Conservation (phyloP, 768 basidiomycete genomes). For the Coprinopsis sp. region DNA sequence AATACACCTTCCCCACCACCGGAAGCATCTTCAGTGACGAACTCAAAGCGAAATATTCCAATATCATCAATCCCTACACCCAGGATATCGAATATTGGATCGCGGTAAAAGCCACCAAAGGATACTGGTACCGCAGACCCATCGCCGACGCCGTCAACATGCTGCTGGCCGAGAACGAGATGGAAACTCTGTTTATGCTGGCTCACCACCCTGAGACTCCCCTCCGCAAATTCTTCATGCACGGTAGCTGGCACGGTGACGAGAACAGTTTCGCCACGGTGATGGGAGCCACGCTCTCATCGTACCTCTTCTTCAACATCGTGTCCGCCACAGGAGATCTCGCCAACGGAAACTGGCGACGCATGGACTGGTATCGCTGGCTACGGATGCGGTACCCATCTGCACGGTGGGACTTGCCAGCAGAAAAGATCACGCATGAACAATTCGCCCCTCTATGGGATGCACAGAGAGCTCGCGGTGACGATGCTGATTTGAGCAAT, state of each 20-base stretch:
- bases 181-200: slow-evolving; percentile 29
- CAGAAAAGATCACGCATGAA: slow-evolving; percentile 28
- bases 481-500: neutral
- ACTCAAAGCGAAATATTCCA: slow-evolving; percentile 23
- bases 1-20: slow-evolving; percentile 6
- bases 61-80: slow-evolving; percentile 24
- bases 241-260: slow-evolving; percentile 29
- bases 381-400: slow-evolving; percentile 13
- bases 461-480: neutral
- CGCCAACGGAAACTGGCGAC: slow-evolving; percentile 23
- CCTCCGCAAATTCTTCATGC: slow-evolving; percentile 19
- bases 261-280: slow-evolving; percentile 30
- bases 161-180: slow-evolving; percentile 29
- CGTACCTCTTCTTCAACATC: slow-evolving; percentile 35
- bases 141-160: slow-evolving; percentile 34
- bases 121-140: slow-evolving; percentile 18
- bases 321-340: slow-evolving; percentile 25
- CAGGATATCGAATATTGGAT: slow-evolving; percentile 33
- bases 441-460: slow-evolving; percentile 20
- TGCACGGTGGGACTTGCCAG: slow-evolving; percentile 25
- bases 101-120: slow-evolving; percentile 13
- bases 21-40: slow-evolving; percentile 28
- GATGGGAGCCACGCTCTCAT: slow-evolving; percentile 23
- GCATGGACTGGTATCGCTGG: slow-evolving; percentile 16
- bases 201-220: slow-evolving; percentile 32